Conservation (phyloP, 2,329 filamentous ascomycete genomes). For the Venturia nashicola region DNA sequence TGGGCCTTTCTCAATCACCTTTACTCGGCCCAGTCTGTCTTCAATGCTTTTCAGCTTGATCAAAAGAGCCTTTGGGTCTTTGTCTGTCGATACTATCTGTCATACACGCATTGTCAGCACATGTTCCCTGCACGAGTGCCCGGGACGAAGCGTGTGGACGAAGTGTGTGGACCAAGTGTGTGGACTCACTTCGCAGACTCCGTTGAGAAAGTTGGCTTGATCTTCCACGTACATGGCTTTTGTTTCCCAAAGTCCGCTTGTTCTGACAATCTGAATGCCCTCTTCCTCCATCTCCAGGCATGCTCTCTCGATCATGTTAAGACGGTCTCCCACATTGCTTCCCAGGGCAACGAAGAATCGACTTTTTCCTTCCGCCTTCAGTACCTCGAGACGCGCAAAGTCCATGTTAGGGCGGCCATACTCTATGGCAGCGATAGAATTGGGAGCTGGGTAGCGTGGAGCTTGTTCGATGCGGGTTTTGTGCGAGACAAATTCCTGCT, state of each 20-base stretch:
- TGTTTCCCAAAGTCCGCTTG: conserved; percentile 88
- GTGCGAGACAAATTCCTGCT: not conserved
- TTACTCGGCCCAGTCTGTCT: conserved; percentile 62
- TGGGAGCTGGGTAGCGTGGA: not conserved
- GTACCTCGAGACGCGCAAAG: not conserved
- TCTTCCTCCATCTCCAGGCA: conserved; percentile 64
- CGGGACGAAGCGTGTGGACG: conserved; percentile 19
- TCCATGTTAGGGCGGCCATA: not conserved
- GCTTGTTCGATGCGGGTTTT: not conserved
- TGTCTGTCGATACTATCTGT: conserved; percentile 53
- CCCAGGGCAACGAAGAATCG: conserved; percentile 59
- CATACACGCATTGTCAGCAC: not conserved
- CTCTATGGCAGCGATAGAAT: not conserved
- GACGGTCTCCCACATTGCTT: conserved; percentile 80
- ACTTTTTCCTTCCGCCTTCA: not conserved
- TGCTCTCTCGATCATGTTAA: conserved; percentile 74
- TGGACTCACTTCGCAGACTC: conserved; percentile 68
- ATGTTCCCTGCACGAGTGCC: not conserved
- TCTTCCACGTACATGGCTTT: conserved; percentile 93
- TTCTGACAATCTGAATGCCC: conserved; percentile 62
- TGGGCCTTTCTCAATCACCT: conserved; percentile 84
- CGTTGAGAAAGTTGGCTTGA: conserved; percentile 82
- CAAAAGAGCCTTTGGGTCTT: conserved; percentile 64
- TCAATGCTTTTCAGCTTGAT: conserved; percentile 79
- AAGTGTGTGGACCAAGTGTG: conserved; percentile 21